Percentiles rank a stretch among this genome's conserved stretches.
Conservation (phyloP, 139 green algal species). For the Chlorella sp. region DNA sequence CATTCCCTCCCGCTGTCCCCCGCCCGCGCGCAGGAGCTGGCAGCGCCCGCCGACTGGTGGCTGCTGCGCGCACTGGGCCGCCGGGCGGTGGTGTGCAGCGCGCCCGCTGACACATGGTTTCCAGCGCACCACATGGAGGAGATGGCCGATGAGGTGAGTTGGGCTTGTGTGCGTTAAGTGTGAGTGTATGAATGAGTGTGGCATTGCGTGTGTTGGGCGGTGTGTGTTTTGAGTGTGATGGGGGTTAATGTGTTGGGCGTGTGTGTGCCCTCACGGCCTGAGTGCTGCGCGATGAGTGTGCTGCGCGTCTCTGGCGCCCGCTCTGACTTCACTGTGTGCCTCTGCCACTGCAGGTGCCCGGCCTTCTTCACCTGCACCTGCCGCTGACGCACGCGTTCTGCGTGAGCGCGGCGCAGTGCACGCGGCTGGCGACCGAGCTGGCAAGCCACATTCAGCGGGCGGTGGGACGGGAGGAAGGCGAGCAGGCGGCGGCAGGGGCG, state of each 20-base stretch:
- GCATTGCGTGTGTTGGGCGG: too few relatives aligned
- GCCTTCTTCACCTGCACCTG: not conserved
- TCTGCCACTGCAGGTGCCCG: not conserved
- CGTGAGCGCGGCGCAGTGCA: not conserved
- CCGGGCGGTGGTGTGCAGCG: constrained; percentile 1
- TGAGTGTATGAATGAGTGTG: too few relatives aligned
- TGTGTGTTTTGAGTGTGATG: not conserved
- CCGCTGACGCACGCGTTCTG: constrained; percentile 20
- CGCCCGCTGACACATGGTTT: constrained; percentile 12
- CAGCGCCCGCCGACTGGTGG: constrained; percentile 19
- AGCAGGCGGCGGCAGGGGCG: too few relatives aligned
- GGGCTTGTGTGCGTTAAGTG: not conserved
- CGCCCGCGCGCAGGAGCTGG: too few relatives aligned
- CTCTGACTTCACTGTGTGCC: not conserved
- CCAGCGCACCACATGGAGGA: too few relatives aligned
- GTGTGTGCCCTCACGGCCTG: not conserved
- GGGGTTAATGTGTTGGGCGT: not conserved
- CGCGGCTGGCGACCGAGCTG: not conserved
- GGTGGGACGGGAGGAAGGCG: constrained; percentile 61
- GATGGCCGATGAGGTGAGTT: not conserved
- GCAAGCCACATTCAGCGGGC: not conserved
- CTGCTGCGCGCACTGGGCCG: constrained; percentile 8
- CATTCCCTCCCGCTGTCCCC: too few relatives aligned
- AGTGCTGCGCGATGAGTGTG: not conserved
- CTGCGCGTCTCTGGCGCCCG: not conserved